phyloP scores from a whole-genome alignment of 2,329 filamentous ascomycete species.

The Nothopassalora personata region DNA sequence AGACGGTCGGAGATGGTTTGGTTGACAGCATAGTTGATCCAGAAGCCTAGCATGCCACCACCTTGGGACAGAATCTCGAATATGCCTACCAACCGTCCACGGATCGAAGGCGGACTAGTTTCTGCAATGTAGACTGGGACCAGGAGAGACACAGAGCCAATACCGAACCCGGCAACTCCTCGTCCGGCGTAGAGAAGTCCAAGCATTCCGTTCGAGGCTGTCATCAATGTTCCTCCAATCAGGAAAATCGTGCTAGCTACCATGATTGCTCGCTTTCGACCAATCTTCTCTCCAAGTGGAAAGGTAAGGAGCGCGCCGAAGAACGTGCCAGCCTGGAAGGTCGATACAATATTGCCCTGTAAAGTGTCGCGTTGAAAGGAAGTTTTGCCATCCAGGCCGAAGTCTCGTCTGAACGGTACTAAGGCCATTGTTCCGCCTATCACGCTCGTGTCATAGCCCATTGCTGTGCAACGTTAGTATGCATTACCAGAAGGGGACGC shows the following conservation, averaged over 20 bases:
- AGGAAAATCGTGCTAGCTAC: constrained; percentile 42
- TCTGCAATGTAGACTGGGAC: constrained; percentile 39
- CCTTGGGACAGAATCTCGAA: constrained; percentile 63
- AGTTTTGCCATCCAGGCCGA: constrained; percentile 30
- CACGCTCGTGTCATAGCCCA: constrained; percentile 31
- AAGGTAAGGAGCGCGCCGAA: constrained; percentile 40
- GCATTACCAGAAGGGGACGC: not conserved
- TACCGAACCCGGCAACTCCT: constrained; percentile 36
- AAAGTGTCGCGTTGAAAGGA: constrained; percentile 39
- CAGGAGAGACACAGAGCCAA: constrained; percentile 35
- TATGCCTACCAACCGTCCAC: constrained; percentile 60
- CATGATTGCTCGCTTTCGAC: constrained; percentile 47
- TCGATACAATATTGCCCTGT: constrained; percentile 38
- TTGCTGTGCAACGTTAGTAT: not conserved
- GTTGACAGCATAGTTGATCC: constrained; percentile 40
- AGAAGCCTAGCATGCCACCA: constrained; percentile 48
- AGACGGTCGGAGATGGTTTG: constrained; percentile 42
- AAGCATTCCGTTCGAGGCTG: constrained; percentile 33
- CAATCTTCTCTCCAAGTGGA: constrained; percentile 46
- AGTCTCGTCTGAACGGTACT: constrained; percentile 36
- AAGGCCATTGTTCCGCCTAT: constrained; percentile 40
- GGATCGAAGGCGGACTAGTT: constrained; percentile 54
- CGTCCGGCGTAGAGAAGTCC: constrained; percentile 36
- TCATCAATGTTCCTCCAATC: constrained; percentile 38
- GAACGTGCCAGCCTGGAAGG: constrained; percentile 36